phyloP scores from a whole-genome alignment of 148 eudicot genomes.

The Rhododendron williamsianum region DNA sequence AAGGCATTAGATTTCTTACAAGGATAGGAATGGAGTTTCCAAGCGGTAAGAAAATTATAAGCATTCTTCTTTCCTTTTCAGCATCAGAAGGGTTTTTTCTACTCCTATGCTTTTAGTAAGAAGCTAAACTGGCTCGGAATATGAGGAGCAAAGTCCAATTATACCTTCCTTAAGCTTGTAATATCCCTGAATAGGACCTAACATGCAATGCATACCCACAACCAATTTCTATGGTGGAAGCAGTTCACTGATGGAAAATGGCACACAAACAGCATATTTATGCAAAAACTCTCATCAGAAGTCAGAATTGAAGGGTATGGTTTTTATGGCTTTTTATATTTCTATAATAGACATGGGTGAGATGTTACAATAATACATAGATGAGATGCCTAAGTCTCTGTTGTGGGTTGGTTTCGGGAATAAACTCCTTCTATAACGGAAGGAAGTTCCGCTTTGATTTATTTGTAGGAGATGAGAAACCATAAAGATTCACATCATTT shows the following conservation, averaged over 20 bases:
- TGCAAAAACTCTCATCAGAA: neutral
- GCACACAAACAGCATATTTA: neutral
- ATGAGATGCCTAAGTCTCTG: no score
- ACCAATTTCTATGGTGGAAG: neutral
- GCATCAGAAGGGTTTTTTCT: neutral
- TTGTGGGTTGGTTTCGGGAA: no score
- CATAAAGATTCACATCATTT: neutral
- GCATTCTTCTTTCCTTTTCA: neutral
- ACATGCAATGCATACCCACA: no score
- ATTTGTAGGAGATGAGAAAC: neutral
- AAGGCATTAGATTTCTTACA: neutral
- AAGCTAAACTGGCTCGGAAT: neutral
- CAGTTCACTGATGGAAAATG: neutral
- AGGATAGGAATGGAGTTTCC: neutral
- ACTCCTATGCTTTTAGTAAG: neutral
- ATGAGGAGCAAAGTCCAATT: neutral
- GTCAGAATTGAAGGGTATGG: neutral
- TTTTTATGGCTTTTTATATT: neutral
- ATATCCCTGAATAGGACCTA: constrained; percentile 3
- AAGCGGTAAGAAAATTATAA: neutral
- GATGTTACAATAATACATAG: no score
- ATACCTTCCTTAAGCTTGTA: neutral
- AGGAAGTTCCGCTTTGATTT: no score
- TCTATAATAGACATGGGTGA: neutral
- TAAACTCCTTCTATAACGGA: no score